Evolutionary conservation across 495 filamentous ascomycete species (phyloP), one percentile per base, ranked within the genome.

Genomic region (Daldinia loculata): DNA sequence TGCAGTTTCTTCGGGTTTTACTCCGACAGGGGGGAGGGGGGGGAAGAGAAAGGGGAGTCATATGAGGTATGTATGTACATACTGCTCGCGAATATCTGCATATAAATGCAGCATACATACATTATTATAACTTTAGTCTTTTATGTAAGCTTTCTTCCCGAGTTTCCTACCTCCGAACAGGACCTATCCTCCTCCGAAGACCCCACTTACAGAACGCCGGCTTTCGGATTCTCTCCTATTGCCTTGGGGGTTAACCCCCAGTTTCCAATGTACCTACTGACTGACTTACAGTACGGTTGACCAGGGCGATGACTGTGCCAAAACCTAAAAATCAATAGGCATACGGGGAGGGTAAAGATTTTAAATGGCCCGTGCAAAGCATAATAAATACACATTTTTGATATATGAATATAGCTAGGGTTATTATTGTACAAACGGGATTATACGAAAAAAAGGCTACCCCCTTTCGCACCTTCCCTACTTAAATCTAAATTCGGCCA

Each of bases 91-190:
- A 41, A 41, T n/a, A 41, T 41, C 38, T 41, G 38, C 38, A 41
- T 41, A 14, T 41, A 34, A 34, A 26, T 30, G 7, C 29, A 30
- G 36, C 36, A 38, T 14, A 14, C 14, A 3, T 38, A 8, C 2
- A 30, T 1, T n/a, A n/a, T n/a, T n/a, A n/a, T 65, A n/a, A 73
- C 52, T 61, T 38, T 48, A n/a, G 15, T 60, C 14, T 51, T 15
- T 68, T 68, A 64, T 34, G 51, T 69, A 66, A 69, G 51, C 61
- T 55, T 61, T 11, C n/a, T 45, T 45, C 17, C 70, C 65, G 65
- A 69, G 53, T 66, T 65, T 38, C 61, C 65, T 73, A 48, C 63
- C 56, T 69, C 65, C 70, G 70, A 72, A 67, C 19, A 48, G 36
- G 53, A 48, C 50, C 50, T 65, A 62, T 65, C 60, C 66, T 61